These are phyloP conservation scores for Pleurotus sapidus DNA, from an alignment of 768 basidiomycete genomes.

Conservation along the genomic window DNA sequence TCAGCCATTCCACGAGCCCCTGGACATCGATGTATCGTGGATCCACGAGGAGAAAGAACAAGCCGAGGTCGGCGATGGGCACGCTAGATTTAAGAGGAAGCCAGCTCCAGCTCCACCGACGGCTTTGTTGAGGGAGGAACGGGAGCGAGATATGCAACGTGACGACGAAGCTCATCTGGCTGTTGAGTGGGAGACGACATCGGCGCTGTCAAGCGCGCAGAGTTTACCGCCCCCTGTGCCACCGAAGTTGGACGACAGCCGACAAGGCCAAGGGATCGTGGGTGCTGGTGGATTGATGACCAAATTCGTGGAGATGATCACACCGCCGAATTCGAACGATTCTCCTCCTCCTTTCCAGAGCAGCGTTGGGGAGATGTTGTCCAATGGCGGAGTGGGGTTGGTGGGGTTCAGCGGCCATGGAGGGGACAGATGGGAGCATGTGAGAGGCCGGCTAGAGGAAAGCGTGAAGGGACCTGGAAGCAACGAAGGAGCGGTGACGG, in stretches of 20 bases:
- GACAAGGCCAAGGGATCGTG: neutral
- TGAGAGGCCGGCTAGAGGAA: slow-evolving; percentile 1
- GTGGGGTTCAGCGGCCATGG: neutral
- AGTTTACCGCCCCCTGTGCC: neutral
- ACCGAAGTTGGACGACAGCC: neutral
- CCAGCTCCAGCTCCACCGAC: neutral
- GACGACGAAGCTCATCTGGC: neutral
- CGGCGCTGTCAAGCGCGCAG: neutral
- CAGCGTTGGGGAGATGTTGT: too few species aligned
- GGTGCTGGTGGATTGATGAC: neutral
- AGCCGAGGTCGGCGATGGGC: neutral
- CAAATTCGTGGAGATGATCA: slow-evolving; percentile 1
- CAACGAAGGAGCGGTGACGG: neutral
- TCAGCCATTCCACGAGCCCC: neutral
- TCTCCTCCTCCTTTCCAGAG: neutral
- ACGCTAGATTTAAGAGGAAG: neutral
- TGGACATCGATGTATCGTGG: neutral
- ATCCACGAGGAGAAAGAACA: neutral
- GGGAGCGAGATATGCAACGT: neutral
- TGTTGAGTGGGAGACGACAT: neutral
- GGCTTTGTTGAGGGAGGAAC: neutral
- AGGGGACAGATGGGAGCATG: neutral
- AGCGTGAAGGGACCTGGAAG: neutral
- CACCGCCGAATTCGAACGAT: neutral
- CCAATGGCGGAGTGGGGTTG: neutral